These are phyloP conservation scores for Rhodotorula kratochvilovae DNA, from an alignment of 768 basidiomycete species.

Conservation along the genomic window DNA sequence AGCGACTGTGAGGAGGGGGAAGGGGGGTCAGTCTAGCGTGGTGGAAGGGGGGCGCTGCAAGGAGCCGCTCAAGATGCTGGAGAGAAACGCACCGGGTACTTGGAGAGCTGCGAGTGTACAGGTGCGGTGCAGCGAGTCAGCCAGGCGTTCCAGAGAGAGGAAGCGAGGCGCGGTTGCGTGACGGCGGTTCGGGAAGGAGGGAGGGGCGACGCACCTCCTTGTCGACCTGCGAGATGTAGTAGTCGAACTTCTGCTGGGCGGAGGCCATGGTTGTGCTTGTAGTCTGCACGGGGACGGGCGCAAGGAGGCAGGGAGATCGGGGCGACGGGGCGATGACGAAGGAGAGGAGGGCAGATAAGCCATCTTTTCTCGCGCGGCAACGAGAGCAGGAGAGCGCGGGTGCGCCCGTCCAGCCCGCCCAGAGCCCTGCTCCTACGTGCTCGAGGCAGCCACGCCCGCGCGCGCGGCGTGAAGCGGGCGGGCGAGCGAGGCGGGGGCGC, in stretches of 20 bases:
- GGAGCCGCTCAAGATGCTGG: too few relatives aligned
- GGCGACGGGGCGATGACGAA: neutral
- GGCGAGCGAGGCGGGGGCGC: neutral
- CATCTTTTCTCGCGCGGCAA: constrained; percentile 3
- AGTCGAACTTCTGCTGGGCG: constrained; percentile 71
- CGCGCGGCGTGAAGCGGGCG: neutral
- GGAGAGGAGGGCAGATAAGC: constrained; percentile 4
- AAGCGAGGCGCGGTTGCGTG: neutral
- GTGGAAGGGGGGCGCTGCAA: neutral
- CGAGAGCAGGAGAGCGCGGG: neutral
- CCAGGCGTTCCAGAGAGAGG: neutral
- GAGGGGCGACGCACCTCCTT: constrained; percentile 68
- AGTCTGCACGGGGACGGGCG: too few relatives aligned
- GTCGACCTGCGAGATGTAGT: constrained; percentile 85
- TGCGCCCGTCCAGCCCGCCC: neutral
- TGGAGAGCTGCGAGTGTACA: constrained; percentile 55
- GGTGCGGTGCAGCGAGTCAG: neutral
- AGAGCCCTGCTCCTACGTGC: neutral
- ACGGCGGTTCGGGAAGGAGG: neutral
- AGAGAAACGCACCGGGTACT: constrained; percentile 64
- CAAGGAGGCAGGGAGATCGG: neutral
- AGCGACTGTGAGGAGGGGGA: constrained; percentile 47
- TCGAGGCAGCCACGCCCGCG: neutral
- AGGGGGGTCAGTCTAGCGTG: neutral
- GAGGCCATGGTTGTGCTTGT: constrained; percentile 23